Base-by-base conservation (phyloP, 352 stramenopile genomes). In the Phytopythium mirpurense region DNA sequence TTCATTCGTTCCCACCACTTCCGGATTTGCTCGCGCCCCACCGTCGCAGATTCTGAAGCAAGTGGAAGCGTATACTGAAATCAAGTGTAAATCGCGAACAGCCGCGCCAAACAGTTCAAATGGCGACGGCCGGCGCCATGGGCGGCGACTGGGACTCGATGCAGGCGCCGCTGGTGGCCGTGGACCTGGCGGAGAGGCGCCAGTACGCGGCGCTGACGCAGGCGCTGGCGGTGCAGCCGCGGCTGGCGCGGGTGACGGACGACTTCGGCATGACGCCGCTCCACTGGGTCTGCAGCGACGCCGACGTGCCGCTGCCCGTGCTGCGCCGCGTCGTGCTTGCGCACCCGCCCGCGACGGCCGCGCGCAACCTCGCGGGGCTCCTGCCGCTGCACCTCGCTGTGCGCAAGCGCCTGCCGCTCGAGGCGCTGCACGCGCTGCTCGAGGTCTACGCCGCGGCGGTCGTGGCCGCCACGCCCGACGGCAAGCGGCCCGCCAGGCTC, bases 181-280 rank as follows among this genome's bases (percentile, higher is more conserved):
- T 79, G 23, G 62, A 75, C 37, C 54, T 80, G 27, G 72, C 75
- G 4, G 68, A 83, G 48, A 68, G 67, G 27, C 63, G 67, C 52
- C 63, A 78, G 60, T 83, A 80, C 56, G 44, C 62, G 16, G 62
- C 56, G 2, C 72, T 86, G 23, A 56, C 78, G 36, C 60, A 70
- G 45, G 63, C 64, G 5, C 46, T 86, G 44, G 68, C 76, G 34
- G 64, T 80, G 44, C 63, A 62, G 15, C 72, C 72, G 0, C 53
- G 58, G 42, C 65, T 89, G 23, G 75, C 77, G 23, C 58, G 67
- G 23, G 68, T 66, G 11, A 55, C 59, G 16, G 72, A 83, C 55
- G 65, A 72, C 62, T 88, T 88, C 47, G 83, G 80, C 42, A 93
- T 93, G 83, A 86, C 86, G 32, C 71, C 80, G 44, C 65, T 93